Conservation (phyloP, 2,329 filamentous ascomycete genomes). For the Sordariomycetes sp. region DNA sequence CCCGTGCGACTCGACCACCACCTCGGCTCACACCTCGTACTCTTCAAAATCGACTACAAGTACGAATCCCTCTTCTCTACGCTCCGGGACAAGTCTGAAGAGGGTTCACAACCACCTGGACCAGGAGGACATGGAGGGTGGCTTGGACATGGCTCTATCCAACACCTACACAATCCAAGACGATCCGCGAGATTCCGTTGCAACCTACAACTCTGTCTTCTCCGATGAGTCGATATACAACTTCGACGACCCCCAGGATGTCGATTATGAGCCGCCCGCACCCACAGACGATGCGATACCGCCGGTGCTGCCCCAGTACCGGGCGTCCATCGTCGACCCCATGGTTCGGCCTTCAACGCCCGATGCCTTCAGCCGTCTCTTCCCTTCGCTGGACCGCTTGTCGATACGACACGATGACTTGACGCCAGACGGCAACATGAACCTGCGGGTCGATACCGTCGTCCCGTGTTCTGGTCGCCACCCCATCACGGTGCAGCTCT, state of each 20-base stretch:
- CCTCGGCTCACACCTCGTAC: background rate
- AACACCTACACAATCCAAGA: constrained; percentile 5
- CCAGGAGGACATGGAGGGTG: background rate
- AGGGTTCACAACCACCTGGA: background rate
- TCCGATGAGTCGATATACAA: constrained; percentile 14
- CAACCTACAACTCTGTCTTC: constrained; percentile 72
- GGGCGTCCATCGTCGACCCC: constrained; percentile 47
- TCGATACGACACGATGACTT: constrained; percentile 85
- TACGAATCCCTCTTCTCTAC: background rate
- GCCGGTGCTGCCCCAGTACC: constrained; percentile 44
- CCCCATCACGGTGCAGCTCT: constrained; percentile 65
- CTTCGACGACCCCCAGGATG: constrained; percentile 13
- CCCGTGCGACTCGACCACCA: background rate
- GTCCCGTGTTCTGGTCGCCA: constrained; percentile 46
- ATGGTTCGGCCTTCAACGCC: constrained; percentile 70
- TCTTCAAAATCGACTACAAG: background rate
- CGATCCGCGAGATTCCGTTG: constrained; percentile 40
- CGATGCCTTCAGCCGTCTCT: constrained; percentile 72
- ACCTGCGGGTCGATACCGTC: constrained; percentile 78
- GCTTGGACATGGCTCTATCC: constrained; percentile 2
- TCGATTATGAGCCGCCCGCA: constrained; percentile 14
- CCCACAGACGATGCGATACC: constrained; percentile 30
- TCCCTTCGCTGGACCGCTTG: constrained; percentile 74
- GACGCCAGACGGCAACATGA: constrained; percentile 91
- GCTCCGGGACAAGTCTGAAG: background rate